Conservation (phyloP, 2,329 filamentous ascomycete genomes). For the Alternaria brassicicola region DNA sequence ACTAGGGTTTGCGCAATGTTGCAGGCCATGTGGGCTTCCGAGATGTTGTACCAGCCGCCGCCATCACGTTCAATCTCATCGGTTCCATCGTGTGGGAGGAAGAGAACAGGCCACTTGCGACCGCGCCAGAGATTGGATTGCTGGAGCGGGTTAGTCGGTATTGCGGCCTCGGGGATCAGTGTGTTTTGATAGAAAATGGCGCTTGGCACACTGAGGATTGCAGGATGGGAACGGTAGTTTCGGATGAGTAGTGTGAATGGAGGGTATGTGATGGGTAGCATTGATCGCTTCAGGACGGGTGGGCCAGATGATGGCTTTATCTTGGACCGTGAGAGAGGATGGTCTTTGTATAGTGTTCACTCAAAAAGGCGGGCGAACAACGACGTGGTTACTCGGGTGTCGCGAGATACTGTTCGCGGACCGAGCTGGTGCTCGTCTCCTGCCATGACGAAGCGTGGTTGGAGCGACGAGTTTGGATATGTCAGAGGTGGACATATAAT, state of each 20-base stretch:
- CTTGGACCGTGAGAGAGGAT: constrained; percentile 50
- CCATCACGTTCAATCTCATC: constrained; percentile 53
- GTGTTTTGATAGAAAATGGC: constrained; percentile 55
- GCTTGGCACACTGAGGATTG: constrained; percentile 52
- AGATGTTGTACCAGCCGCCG: constrained; percentile 48
- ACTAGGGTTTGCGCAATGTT: constrained; percentile 38
- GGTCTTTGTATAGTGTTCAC: constrained; percentile 47
- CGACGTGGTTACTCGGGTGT: constrained; percentile 44
- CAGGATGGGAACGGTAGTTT: constrained; percentile 56
- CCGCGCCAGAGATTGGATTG: constrained; percentile 46
- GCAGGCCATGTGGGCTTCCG: constrained; percentile 42
- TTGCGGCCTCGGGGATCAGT: constrained; percentile 49
- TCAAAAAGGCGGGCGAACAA: constrained; percentile 52
- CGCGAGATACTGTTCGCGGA: constrained; percentile 47
- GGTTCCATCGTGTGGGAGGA: constrained; percentile 44
- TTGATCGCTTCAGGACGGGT: constrained; percentile 36
- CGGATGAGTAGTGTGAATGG: constrained; percentile 53
- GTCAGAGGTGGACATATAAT: constrained; percentile 47
- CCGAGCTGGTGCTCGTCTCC: constrained; percentile 55
- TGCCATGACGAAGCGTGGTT: constrained; percentile 54
- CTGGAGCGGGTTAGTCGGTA: constrained; percentile 31
- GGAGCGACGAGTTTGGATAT: constrained; percentile 23
- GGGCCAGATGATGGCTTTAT: constrained; percentile 29
- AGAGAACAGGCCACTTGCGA: constrained; percentile 52
- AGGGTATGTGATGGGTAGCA: constrained; percentile 52